Evolutionary conservation across 129 eudicot genomes (phyloP).

Genomic region (Tagetes erecta): DNA sequence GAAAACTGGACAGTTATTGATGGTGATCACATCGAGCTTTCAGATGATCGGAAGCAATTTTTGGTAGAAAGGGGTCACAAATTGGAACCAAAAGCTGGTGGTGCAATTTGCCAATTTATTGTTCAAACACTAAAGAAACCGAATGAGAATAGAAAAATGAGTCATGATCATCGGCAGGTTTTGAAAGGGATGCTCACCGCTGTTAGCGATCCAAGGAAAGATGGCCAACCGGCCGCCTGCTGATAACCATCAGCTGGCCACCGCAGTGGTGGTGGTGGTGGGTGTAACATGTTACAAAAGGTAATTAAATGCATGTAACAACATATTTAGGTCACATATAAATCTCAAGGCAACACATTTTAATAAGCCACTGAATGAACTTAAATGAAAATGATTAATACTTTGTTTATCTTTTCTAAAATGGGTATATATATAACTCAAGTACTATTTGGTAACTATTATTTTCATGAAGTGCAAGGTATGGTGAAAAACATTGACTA

Average conservation of each 20-base stretch:
- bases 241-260: conserved; percentile 16
- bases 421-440: too few species aligned
- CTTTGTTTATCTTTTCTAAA: not conserved
- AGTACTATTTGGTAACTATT: too few species aligned
- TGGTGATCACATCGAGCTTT: conserved; percentile 80
- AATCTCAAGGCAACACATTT: not conserved
- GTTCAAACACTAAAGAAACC: conserved; percentile 52
- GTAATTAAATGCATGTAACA: not conserved
- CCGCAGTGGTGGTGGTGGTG: not conserved
- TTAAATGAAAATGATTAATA: not conserved
- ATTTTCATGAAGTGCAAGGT: too few species aligned
- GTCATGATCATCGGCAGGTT: conserved; percentile 23
- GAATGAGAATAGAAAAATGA: conserved; percentile 36
- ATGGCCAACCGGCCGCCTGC: conserved; percentile 80
- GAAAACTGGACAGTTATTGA: conserved; percentile 82
- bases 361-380: not conserved
- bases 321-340: not conserved
- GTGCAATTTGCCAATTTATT: conserved; percentile 75
- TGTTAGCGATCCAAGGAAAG: conserved; percentile 87
- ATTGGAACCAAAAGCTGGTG: conserved; percentile 55
- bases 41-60: conserved; percentile 48
- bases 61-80: conserved; percentile 71
- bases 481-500: too few species aligned
- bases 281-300: not conserved
- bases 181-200: conserved; percentile 69